phyloP scores from a whole-genome alignment of 371 early-diverging fungal species.

The Funneliformis caledonium region DNA sequence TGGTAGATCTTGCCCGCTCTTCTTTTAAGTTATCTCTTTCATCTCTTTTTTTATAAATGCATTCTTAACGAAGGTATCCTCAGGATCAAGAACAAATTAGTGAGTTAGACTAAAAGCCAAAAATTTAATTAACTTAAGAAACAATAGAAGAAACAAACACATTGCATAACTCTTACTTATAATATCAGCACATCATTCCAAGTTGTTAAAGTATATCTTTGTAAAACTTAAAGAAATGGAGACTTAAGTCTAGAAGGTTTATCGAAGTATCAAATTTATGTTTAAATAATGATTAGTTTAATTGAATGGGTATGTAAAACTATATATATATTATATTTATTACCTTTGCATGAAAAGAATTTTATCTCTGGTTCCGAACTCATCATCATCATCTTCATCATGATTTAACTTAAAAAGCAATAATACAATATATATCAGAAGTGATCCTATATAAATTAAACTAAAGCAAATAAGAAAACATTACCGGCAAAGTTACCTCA shows the following conservation, averaged over 20 bases:
- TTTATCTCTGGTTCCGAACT: constrained; percentile 6
- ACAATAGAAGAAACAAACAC: neutral
- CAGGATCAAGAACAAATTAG: constrained; percentile 37
- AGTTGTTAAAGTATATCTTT: constrained; percentile 39
- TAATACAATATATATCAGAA: too few species aligned
- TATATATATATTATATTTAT: neutral
- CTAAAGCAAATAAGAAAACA: too few species aligned
- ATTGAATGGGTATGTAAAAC: neutral
- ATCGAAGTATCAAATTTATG: constrained; percentile 23
- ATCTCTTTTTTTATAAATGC: constrained; percentile 34
- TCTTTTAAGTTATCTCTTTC: constrained; percentile 34
- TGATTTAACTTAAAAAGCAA: too few species aligned
- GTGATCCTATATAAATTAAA: too few species aligned
- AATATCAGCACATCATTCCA: constrained; percentile 35
- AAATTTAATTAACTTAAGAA: neutral
- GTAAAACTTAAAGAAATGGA: too few species aligned
- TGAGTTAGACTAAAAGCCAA: constrained; percentile 39
- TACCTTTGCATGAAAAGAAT: constrained; percentile 30
- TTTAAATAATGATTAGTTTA: constrained; percentile 29
- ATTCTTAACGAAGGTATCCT: constrained; percentile 25
- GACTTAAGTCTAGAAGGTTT: too few species aligned
- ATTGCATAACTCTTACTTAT: constrained; percentile 31
- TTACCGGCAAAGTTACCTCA: too few species aligned
- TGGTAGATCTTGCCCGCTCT: constrained; percentile 24
- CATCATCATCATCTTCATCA: neutral